Conservation (phyloP, 1,139 yeast genomes). For the Petasospora rhodanensis region DNA sequence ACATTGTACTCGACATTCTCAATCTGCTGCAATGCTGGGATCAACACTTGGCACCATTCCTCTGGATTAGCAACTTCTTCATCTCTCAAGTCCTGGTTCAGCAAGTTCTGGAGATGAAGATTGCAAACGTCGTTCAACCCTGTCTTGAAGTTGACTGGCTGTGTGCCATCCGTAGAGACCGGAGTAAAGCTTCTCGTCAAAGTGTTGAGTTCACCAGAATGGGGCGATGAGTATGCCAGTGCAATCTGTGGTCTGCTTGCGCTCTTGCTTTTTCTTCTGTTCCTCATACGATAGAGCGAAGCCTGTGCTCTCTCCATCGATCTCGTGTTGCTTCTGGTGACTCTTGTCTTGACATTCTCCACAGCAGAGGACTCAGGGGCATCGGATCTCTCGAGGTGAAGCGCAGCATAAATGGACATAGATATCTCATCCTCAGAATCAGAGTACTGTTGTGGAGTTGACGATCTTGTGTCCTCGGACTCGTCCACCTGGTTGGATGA, state of each 20-base stretch:
- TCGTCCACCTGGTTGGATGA: no score
- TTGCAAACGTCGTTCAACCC: constrained; percentile 33
- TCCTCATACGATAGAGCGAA: constrained; percentile 57
- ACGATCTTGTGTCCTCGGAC: no score
- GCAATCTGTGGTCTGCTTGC: constrained; percentile 25
- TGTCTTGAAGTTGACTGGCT: constrained; percentile 12
- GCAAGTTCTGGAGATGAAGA: constrained; percentile 30
- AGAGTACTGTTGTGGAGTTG: constrained; percentile 10
- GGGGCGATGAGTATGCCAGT: constrained; percentile 9
- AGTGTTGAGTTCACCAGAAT: constrained; percentile 9
- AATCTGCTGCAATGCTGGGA: constrained; percentile 39
- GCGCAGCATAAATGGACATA: constrained; percentile 38
- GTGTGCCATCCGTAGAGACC: neutral
- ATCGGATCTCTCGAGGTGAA: constrained; percentile 28
- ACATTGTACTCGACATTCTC: constrained; percentile 51
- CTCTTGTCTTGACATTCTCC: constrained; percentile 9
- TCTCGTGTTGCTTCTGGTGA: constrained; percentile 36
- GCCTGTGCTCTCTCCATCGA: constrained; percentile 66
- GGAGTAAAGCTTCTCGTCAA: constrained; percentile 11
- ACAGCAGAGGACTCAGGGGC: constrained; percentile 20
- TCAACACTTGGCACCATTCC: constrained; percentile 50
- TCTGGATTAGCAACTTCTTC: constrained; percentile 56
- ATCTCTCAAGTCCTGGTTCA: constrained; percentile 63
- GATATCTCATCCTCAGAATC: constrained; percentile 34
- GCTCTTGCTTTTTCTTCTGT: constrained; percentile 52